Base-by-base conservation (phyloP, 108 stramenopile genomes). In the Schizochytrium sp. region DNA sequence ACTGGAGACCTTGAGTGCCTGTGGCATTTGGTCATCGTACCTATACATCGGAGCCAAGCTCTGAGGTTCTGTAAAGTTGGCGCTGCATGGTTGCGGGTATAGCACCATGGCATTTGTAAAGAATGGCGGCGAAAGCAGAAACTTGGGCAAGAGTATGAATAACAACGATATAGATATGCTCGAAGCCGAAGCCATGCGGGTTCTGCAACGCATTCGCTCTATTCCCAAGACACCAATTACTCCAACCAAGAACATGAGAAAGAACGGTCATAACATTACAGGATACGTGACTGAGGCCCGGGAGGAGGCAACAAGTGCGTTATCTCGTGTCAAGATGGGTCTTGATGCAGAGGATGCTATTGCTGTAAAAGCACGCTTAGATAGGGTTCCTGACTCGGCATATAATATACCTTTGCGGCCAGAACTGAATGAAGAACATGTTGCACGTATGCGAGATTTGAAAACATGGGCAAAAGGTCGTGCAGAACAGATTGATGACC, bases 131-230 rank as follows among this genome's bases (percentile, higher is more conserved):
- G 28, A 28, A 28, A 28, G 28, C 28, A 28, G 28, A 28, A 28
- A 28, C 28, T 28, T 28, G 28, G 28, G 28, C 28, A 28, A 28
- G 28, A 28, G 28, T 28, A 28, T 60, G 59, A 60, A 60, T n/a
- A 83, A 55, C 50, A 10, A 49, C 3, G 76, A 83, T 28, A 40
- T 28, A 46, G 53, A 83, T 47, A 49, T 83, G 76, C 53, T 83
- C 50, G 76, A 83, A 53, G 76, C 76, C 17, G 76, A 83, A 42
- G 76, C 76, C 76, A 49, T 83, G 47, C 76, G 76, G 13, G 76
- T 83, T 17, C 76, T 83, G 10, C 50, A 83, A 40, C 47, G 76
- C 50, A 55, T 55, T 10, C 10, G 76, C 50, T 17, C 76, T 38
- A 83, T 83, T 47, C 76, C 76, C 8, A 49, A 28, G 76, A 83